phyloP scores from a whole-genome alignment of 2,329 filamentous ascomycete genomes.

The Paraconiothyrium brasiliense region DNA sequence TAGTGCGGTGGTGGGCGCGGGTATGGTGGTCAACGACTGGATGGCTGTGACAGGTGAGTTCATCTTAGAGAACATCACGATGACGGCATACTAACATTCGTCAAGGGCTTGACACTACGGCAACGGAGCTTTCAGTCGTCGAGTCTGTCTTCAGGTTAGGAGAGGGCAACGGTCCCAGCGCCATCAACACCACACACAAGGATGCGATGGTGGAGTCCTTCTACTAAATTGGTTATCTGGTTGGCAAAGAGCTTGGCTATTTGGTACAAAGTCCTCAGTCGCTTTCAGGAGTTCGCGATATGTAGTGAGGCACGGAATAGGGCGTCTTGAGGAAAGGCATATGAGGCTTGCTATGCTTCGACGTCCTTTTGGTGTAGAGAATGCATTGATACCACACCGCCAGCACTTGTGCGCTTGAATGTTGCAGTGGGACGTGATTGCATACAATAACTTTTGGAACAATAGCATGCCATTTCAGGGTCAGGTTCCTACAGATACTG shows the following conservation, averaged over 20 bases:
- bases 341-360: conserved; percentile 14
- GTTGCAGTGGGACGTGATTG: not conserved
- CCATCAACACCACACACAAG: conserved; percentile 86
- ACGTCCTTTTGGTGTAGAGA: conserved; percentile 36
- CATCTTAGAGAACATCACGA: not conserved
- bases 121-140: conserved; percentile 95
- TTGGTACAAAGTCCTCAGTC: conserved; percentile 15
- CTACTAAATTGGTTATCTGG: conserved; percentile 69
- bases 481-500: no score
- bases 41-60: conserved; percentile 77
- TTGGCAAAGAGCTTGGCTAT: not conserved
- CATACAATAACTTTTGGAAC: no score
- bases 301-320: conserved; percentile 27
- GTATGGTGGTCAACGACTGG: conserved; percentile 98
- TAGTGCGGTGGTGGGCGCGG: conserved; percentile 92
- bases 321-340: conserved; percentile 32
- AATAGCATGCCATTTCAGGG: no score
- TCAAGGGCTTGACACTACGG: conserved; percentile 85
- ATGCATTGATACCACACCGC: conserved; percentile 36
- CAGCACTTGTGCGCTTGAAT: not conserved
- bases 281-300: conserved; percentile 12
- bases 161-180: conserved; percentile 79
- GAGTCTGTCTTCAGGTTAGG: conserved; percentile 96
- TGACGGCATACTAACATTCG: conserved; percentile 9
- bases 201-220: conserved; percentile 99